A percentile compares a stretch with the other conserved stretches of the same genome.
Evolutionary conservation across 2,329 filamentous ascomycete species (phyloP).

Genomic region (Rhexocercosporidium sp.): DNA sequence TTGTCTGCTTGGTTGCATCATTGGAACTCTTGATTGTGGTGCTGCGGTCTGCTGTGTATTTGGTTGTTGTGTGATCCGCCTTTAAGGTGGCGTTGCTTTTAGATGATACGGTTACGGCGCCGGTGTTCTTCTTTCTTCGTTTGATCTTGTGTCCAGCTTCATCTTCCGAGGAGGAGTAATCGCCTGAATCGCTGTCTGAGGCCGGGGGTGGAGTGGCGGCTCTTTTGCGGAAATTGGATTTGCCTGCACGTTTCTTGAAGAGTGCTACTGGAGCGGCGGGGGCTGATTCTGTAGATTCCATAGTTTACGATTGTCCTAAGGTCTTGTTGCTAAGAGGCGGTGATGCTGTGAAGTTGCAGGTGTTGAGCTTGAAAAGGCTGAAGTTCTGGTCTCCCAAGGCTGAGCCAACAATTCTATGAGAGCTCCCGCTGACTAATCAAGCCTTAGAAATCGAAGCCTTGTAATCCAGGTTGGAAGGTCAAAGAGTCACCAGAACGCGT

Average conservation of each 20-base stretch:
- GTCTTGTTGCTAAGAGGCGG: not conserved
- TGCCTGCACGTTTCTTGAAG: slow-evolving; percentile 86
- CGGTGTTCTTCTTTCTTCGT: slow-evolving; percentile 72
- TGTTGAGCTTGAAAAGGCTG: not conserved
- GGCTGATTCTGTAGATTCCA: slow-evolving; percentile 16
- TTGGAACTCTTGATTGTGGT: slow-evolving; percentile 70
- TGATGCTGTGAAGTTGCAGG: not conserved
- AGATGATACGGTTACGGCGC: slow-evolving; percentile 69
- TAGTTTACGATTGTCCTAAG: not conserved
- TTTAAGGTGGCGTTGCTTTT: slow-evolving; percentile 48
- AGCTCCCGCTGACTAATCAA: slow-evolving; percentile 58
- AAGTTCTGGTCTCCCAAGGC: not conserved
- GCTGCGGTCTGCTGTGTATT: slow-evolving; percentile 65
- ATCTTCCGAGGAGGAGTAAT: slow-evolving; percentile 76
- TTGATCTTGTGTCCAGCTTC: slow-evolving; percentile 80
- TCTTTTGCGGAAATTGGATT: slow-evolving; percentile 80
- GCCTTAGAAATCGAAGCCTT: slow-evolving; percentile 69
- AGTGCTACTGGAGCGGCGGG: slow-evolving; percentile 54
- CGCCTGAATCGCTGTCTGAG: slow-evolving; percentile 60
- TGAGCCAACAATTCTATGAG: too few species aligned
- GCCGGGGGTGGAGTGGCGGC: slow-evolving; percentile 77
- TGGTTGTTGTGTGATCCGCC: slow-evolving; percentile 55
- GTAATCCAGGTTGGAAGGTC: slow-evolving; percentile 39
- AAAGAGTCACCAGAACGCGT: not conserved
- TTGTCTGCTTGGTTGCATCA: slow-evolving; percentile 86